phyloP scores from a whole-genome alignment of 352 stramenopile genomes.

The Globisporangium mamillatum region DNA sequence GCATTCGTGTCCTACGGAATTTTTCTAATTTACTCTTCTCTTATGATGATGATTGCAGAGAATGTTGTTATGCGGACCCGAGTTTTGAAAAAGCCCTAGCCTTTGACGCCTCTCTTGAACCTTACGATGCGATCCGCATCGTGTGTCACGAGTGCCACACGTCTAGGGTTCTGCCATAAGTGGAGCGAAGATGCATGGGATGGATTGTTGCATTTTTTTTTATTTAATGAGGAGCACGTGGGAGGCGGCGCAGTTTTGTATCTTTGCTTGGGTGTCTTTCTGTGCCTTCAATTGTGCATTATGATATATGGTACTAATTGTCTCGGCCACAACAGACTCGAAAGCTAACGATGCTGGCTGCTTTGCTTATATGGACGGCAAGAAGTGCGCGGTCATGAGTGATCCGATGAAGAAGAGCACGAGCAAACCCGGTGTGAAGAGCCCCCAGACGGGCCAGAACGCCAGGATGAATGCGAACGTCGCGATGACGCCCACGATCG shows the following conservation, averaged over 20 bases:
- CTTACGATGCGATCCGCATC: conserved; percentile 12
- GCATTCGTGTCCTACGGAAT: neutral
- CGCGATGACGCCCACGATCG: conserved; percentile 59
- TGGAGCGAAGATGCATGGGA: neutral
- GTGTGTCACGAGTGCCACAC: conserved; percentile 12
- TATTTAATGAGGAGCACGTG: conserved; percentile 12
- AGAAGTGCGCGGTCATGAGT: conserved; percentile 93
- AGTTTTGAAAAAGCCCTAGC: conserved; percentile 40
- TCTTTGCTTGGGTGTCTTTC: neutral
- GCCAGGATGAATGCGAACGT: conserved; percentile 79
- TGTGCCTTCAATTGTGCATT: neutral
- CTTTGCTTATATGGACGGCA: conserved; percentile 71
- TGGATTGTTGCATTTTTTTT: neutral
- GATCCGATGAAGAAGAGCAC: conserved; percentile 87
- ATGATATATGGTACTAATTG: neutral
- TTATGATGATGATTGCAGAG: conserved; percentile 20
- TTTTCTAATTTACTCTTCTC: neutral
- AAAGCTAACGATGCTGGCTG: neutral
- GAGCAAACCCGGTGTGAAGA: conserved; percentile 89
- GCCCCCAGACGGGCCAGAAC: conserved; percentile 90
- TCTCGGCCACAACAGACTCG: too few species aligned
- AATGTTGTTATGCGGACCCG: conserved; percentile 45
- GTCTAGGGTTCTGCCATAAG: conserved; percentile 6
- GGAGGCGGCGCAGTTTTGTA: neutral
- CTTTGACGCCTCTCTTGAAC: conserved; percentile 12